phyloP scores from a whole-genome alignment of 495 filamentous ascomycete genomes.

The Trypethelium eluteriae region DNA sequence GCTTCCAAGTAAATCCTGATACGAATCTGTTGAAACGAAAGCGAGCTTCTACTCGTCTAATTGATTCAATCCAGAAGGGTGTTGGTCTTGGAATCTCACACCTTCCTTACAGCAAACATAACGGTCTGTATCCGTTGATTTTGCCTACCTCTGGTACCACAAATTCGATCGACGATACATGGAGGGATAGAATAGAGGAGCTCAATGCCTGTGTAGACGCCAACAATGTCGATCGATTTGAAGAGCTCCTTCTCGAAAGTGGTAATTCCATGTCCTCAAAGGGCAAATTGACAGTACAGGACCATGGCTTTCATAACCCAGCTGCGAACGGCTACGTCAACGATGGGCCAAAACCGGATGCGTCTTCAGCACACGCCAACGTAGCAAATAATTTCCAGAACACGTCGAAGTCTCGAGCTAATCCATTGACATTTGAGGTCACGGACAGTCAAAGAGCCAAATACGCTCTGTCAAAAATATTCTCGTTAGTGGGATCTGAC shows the following conservation, averaged over 20 bases:
- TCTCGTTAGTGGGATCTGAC: conserved; percentile 26
- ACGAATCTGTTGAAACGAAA: conserved; percentile 20
- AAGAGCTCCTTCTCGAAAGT: neutral
- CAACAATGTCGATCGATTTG: neutral
- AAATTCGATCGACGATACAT: neutral
- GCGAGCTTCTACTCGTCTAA: conserved; percentile 20
- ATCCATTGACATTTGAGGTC: neutral
- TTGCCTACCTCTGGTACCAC: neutral
- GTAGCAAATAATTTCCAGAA: neutral
- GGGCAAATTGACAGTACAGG: no score
- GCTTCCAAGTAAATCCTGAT: conserved; percentile 27
- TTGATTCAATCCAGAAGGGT: conserved; percentile 33
- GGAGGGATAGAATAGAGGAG: neutral
- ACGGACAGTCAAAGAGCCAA: conserved; percentile 40
- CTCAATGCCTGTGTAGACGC: neutral
- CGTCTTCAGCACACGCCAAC: neutral
- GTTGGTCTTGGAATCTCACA: conserved; percentile 11
- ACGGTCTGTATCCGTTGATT: neutral
- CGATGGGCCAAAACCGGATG: neutral
- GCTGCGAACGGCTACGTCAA: neutral
- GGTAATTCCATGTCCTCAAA: no score
- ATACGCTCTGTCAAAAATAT: conserved; percentile 51
- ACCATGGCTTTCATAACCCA: neutral
- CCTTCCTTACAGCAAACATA: neutral
- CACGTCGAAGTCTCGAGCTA: neutral